Conservation (phyloP, 2,329 filamentous ascomycete species). For the Capronia epimyces region DNA sequence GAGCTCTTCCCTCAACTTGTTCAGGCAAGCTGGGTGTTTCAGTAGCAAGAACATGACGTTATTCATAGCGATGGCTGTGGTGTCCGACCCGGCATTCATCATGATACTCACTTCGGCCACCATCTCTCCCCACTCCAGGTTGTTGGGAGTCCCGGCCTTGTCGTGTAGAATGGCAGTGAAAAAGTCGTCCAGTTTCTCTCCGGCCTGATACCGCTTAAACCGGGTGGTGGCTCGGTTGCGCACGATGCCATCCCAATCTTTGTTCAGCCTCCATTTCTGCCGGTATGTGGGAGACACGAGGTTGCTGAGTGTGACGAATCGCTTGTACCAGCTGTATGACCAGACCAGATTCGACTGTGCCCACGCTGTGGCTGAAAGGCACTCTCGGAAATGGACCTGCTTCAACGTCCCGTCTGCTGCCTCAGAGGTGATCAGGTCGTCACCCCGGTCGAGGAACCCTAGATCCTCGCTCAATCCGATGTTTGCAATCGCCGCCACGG, state of each 20-base stretch:
- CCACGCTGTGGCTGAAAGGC: slow-evolving; percentile 48
- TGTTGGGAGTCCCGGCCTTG: slow-evolving; percentile 39
- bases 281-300: slow-evolving; percentile 37
- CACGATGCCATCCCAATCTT: slow-evolving; percentile 9
- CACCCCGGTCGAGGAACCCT: slow-evolving; percentile 48
- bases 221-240: slow-evolving; percentile 19
- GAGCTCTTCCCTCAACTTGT: slow-evolving; percentile 43
- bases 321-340: slow-evolving; percentile 49
- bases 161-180: slow-evolving; percentile 53
- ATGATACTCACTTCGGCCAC: slow-evolving; percentile 55
- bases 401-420: slow-evolving; percentile 40
- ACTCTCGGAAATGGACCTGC: slow-evolving; percentile 46
- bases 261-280: background rate
- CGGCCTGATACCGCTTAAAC: slow-evolving; percentile 36
- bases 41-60: slow-evolving; percentile 49
- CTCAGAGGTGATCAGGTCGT: slow-evolving; percentile 43
- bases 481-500: slow-evolving; percentile 53
- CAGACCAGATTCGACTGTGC: slow-evolving; percentile 49
- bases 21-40: slow-evolving; percentile 41
- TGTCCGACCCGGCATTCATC: slow-evolving; percentile 24
- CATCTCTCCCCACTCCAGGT: slow-evolving; percentile 55
- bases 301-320: slow-evolving; percentile 45
- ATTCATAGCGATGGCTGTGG: slow-evolving; percentile 22
- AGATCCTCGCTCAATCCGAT: slow-evolving; percentile 46
- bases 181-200: slow-evolving; percentile 56